A percentile compares a stretch with the other conserved stretches of the same genome.
Conservation (phyloP, 1,139 yeast genomes). For the Candida sojae region DNA sequence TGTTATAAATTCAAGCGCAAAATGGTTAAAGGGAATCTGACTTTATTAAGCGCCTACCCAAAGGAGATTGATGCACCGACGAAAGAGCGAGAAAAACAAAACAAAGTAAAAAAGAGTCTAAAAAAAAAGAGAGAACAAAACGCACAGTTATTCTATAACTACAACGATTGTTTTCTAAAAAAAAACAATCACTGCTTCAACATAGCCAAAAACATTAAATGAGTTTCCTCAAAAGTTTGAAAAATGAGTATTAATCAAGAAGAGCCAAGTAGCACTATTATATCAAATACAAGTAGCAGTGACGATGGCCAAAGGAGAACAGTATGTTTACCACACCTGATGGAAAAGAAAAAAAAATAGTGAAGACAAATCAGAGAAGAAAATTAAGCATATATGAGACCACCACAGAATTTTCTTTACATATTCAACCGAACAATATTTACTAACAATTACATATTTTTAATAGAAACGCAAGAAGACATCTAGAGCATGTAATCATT, state of each 20-base stretch:
- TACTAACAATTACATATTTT: slow-evolving; percentile 3
- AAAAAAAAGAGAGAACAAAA: background rate
- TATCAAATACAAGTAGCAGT: background rate
- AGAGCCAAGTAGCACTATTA: background rate
- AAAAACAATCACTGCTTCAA: background rate
- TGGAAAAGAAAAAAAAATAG: background rate
- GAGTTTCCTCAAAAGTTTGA: background rate
- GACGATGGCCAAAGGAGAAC: background rate
- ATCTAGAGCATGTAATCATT: slow-evolving; percentile 80
- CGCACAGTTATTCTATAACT: background rate
- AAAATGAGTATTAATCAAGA: background rate
- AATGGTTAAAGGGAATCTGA: background rate
- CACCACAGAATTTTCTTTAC: background rate
- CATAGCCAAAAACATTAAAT: background rate
- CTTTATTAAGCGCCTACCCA: too few relatives aligned
- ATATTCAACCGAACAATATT: background rate
- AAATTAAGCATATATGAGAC: background rate
- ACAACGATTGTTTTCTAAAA: background rate
- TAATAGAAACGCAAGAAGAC: slow-evolving; percentile 55
- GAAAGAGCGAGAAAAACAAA: background rate
- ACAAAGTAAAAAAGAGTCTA: background rate
- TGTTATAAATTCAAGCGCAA: too few relatives aligned
- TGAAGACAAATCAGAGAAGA: background rate
- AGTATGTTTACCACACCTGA: background rate
- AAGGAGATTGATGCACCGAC: too few relatives aligned